Base-by-base conservation (phyloP, 73 alveolate species). In the Durusdinium trenchii region DNA sequence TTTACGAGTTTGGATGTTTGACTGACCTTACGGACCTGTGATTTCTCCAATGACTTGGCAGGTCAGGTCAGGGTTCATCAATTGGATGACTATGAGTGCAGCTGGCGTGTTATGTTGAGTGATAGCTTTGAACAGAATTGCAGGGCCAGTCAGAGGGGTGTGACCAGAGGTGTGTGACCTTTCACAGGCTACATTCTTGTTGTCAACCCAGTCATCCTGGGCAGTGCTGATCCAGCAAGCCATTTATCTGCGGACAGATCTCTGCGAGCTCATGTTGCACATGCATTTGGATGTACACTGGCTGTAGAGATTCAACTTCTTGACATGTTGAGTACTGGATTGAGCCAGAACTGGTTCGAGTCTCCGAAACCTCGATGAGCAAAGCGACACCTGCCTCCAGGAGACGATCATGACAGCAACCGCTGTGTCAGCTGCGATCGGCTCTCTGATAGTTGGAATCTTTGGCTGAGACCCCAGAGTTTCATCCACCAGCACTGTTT, bases 361-460 rank as follows among this genome's bases (percentile, higher is more conserved):
- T 64, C 38, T 23, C 78, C 78, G 5, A 23, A 23, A 35, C 20
- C 16, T 62, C 9, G 20, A 5, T 23, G 42, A 23, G 16, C 20
- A 62, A 23, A 62, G 16, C 42, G 78, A 40, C 38, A 23, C 38
- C 20, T 62, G 76, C 2, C 36, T 5, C 67, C 71, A 94, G 99
- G 99, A 94, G 99, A 73, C 99, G 54, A 73, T 94, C 92, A 94
- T 94, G 99, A 94, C 99, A 6, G 99, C 99, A 26, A 94, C 99
- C 12, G 93, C 99, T 1, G 81, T 94, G 52, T 75, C 94, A 14
- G 89, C 99, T 10, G 91, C 94, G 35, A 64, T 94, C 64, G 99
- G 99, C 51, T 94, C 84, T 45, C 40, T 94, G 47, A 36, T 94
- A 26, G 99, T 91, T n/a, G 98, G 90, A 9, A 45, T 91, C 43